phyloP scores from a whole-genome alignment of 169 alveolate species.

The Perkinsus chesapeaki region DNA sequence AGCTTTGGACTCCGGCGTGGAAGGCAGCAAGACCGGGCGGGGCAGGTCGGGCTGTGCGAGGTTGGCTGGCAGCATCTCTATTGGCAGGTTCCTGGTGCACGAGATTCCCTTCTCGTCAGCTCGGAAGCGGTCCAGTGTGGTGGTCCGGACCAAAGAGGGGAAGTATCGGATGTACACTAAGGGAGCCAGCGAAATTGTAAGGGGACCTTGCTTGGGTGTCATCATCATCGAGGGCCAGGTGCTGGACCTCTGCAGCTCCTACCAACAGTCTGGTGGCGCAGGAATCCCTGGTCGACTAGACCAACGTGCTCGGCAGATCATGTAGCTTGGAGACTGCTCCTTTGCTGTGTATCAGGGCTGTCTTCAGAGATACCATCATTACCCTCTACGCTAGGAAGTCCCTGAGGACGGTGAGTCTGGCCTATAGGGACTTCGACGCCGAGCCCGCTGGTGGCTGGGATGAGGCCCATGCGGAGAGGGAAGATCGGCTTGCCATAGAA shows the following conservation, averaged over 20 bases:
- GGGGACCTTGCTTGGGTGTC: neutral
- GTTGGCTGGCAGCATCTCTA: neutral
- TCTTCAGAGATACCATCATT: neutral
- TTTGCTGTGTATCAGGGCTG: too few species aligned
- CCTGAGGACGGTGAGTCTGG: constrained; percentile 65
- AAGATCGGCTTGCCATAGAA: constrained; percentile 12
- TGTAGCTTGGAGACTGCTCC: neutral
- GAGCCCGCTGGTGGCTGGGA: constrained; percentile 26
- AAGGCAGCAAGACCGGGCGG: neutral
- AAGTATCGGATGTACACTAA: constrained; percentile 42
- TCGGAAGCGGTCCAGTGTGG: constrained; percentile 41
- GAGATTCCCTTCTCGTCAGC: constrained; percentile 37
- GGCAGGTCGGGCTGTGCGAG: neutral
- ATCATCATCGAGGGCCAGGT: neutral
- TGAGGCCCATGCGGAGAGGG: constrained; percentile 14
- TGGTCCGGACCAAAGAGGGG: neutral
- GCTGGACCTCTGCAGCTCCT: neutral
- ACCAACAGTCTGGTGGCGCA: neutral
- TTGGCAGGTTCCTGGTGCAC: neutral
- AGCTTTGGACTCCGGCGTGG: neutral
- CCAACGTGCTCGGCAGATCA: neutral
- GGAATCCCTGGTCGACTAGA: neutral
- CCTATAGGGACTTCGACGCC: constrained; percentile 55
- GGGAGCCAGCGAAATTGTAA: constrained; percentile 70
- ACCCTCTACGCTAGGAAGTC: constrained; percentile 27